Evolutionary conservation across 139 green algal species (phyloP).

Genomic region (Chlamydomonas sp.): DNA sequence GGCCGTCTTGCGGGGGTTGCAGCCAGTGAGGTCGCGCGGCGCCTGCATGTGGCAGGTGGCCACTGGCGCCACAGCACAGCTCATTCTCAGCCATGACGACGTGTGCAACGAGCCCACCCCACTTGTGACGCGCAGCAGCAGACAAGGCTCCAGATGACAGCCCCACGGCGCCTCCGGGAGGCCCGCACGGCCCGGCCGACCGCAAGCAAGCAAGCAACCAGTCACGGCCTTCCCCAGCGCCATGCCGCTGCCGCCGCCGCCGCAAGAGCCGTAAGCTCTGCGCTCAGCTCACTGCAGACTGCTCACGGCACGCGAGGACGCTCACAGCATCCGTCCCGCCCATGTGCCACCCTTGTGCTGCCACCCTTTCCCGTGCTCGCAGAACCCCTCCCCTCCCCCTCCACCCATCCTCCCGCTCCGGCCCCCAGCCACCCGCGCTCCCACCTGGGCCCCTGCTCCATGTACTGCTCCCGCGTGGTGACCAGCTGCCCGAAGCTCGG

Average conservation of each 20-base stretch:
- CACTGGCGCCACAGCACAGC: neutral
- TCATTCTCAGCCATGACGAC: neutral
- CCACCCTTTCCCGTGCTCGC: neutral
- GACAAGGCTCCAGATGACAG: too few relatives aligned
- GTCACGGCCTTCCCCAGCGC: too few relatives aligned
- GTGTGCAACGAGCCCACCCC: too few relatives aligned
- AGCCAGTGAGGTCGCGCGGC: neutral
- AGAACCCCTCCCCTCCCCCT: neutral
- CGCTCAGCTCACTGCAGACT: neutral
- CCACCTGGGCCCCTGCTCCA: constrained; percentile 70
- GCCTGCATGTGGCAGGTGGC: neutral
- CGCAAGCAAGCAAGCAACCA: too few relatives aligned
- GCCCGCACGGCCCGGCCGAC: too few relatives aligned
- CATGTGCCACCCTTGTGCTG: too few relatives aligned
- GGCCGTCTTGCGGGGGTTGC: neutral
- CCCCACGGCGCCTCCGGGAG: too few relatives aligned
- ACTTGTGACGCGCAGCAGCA: too few relatives aligned
- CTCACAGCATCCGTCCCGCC: neutral
- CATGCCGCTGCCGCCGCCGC: too few relatives aligned
- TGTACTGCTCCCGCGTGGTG: constrained; percentile 71
- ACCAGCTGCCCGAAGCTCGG: constrained; percentile 56
- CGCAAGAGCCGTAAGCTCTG: too few relatives aligned
- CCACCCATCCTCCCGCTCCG: neutral
- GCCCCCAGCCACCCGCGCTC: neutral
- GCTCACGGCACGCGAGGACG: neutral